Evolutionary conservation across 2,329 filamentous ascomycete genomes (phyloP).

Genomic region (Diaporthe longicolla): DNA sequence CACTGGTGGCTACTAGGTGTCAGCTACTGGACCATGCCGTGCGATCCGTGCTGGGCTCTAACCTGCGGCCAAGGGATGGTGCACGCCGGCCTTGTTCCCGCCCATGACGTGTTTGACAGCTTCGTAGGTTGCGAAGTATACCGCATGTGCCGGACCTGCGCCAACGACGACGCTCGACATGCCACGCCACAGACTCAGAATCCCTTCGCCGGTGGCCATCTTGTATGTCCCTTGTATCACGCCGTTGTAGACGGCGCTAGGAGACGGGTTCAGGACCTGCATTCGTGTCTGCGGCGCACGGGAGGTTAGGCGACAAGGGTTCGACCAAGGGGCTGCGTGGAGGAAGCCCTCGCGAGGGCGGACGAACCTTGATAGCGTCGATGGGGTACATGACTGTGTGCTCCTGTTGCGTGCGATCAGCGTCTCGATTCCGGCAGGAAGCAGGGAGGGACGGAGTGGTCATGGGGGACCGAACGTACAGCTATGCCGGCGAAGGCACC

Average conservation of each 20-base stretch:
- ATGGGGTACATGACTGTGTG: slow-evolving; percentile 99
- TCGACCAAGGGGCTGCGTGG: slow-evolving; percentile 35
- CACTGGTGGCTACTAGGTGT: slow-evolving; percentile 79
- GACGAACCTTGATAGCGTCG: slow-evolving; percentile 91
- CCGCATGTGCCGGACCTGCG: slow-evolving; percentile 97
- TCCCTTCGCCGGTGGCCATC: slow-evolving; percentile 90
- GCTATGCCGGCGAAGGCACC: slow-evolving; percentile 98
- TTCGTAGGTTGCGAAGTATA: slow-evolving; percentile 99
- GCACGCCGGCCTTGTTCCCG: slow-evolving; percentile 87
- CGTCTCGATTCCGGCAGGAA: slow-evolving; percentile 36
- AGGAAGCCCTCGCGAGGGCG: slow-evolving; percentile 41
- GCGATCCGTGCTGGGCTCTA: slow-evolving; percentile 50
- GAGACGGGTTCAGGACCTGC: slow-evolving; percentile 91
- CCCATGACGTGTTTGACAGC: slow-evolving; percentile 96
- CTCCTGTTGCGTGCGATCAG: slow-evolving; percentile 71
- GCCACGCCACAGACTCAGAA: slow-evolving; percentile 94
- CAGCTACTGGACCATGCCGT: slow-evolving; percentile 13
- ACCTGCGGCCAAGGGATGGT: slow-evolving; percentile 96
- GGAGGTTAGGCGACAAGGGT: slow-evolving; percentile 20
- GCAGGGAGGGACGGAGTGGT: neutral
- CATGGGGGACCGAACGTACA: slow-evolving; percentile 65
- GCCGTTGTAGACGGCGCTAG: slow-evolving; percentile 86
- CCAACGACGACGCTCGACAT: slow-evolving; percentile 97
- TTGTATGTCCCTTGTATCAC: slow-evolving; percentile 93
- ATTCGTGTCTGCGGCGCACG: slow-evolving; percentile 82